phyloP scores from a whole-genome alignment of 148 eudicot genomes.

The Amaranthus cruentus region DNA sequence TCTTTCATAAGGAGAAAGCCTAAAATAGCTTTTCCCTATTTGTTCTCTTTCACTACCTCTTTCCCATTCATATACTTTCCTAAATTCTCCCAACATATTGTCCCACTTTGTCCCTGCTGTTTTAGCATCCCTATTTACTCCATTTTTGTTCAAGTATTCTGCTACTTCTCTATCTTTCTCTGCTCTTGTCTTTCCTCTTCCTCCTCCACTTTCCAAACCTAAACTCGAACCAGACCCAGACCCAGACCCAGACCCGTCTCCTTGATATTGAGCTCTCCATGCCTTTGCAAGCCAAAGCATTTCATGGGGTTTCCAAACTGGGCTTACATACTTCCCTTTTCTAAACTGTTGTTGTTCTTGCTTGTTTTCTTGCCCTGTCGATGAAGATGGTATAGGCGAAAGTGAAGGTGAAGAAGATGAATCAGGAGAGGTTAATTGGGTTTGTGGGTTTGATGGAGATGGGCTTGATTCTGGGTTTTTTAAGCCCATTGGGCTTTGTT shows the following conservation, averaged over 20 bases:
- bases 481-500: conserved; percentile 7
- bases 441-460: conserved; percentile 24
- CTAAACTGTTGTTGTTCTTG: conserved; percentile 42
- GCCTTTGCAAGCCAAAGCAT: conserved; percentile 74
- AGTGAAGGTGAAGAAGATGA: conserved; percentile 25
- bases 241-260: conserved; percentile 10
- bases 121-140: conserved; percentile 67
- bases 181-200: conserved; percentile 67
- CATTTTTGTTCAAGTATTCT: conserved; percentile 51
- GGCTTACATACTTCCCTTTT: conserved; percentile 81
- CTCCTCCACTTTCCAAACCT: conserved; percentile 2
- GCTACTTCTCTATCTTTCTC: conserved; percentile 78
- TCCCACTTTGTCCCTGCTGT: conserved; percentile 93
- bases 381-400: conserved; percentile 19
- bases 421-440: conserved; percentile 25
- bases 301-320: conserved; percentile 87
- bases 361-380: conserved; percentile 1
- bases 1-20: conserved; percentile 69
- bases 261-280: conserved; percentile 68
- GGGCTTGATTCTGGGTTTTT: conserved; percentile 22
- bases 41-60: conserved; percentile 66
- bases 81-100: conserved; percentile 84
- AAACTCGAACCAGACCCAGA: neutral
- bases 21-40: conserved; percentile 64
- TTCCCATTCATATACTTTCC: conserved; percentile 88